These are phyloP conservation scores for Myxozyma neglecta DNA, from an alignment of 805 yeast genomes.

Conservation along the genomic window DNA sequence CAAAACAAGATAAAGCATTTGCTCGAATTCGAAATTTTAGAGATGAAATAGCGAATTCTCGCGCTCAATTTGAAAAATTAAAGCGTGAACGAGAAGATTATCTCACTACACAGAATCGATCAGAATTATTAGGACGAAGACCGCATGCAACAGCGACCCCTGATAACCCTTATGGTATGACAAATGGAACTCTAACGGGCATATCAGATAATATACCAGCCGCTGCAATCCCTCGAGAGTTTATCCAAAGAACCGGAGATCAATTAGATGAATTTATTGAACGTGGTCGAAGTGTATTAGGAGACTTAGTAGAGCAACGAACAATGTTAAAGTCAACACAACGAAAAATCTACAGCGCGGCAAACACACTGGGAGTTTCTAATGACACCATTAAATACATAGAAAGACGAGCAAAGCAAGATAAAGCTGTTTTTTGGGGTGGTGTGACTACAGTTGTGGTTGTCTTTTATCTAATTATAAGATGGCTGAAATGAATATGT, in stretches of 20 bases:
- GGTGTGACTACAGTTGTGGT: constrained; percentile 64
- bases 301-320: constrained; percentile 83
- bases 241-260: constrained; percentile 61
- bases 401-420: constrained; percentile 79
- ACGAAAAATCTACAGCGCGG: constrained; percentile 60
- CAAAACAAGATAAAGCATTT: constrained; percentile 56
- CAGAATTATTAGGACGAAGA: constrained; percentile 55
- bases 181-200: neutral
- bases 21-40: constrained; percentile 62
- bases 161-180: constrained; percentile 39
- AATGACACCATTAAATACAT: constrained; percentile 77
- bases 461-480: constrained; percentile 65
- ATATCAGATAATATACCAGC: constrained; percentile 21
- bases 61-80: constrained; percentile 53
- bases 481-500: constrained; percentile 47
- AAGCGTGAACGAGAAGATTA: constrained; percentile 57
- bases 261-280: constrained; percentile 88
- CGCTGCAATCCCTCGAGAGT: constrained; percentile 52
- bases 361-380: constrained; percentile 83
- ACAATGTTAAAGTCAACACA: constrained; percentile 65
- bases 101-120: constrained; percentile 49
- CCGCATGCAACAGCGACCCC: constrained; percentile 34
- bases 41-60: constrained; percentile 45
- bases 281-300: constrained; percentile 82
- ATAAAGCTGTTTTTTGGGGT: constrained; percentile 81